Base-by-base conservation (phyloP, 306 rosid species). In the Quercus mongolica region DNA sequence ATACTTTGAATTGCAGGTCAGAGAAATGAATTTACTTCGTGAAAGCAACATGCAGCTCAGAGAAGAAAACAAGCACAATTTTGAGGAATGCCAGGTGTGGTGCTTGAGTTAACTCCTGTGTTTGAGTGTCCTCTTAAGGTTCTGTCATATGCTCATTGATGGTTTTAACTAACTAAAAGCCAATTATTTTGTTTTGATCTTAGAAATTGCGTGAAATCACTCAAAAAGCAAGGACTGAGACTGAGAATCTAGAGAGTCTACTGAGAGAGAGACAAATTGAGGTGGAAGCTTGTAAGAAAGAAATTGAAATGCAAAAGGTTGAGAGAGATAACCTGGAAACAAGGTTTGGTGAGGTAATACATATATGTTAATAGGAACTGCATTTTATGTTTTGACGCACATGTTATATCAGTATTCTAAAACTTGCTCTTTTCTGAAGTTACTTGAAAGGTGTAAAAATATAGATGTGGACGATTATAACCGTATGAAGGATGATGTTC, bases 31-130 rank as follows among this genome's bases (percentile, higher is more conserved):
- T 88, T 90, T 95, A 78, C 99, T 95, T 77, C 98, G 99, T 28
- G 99, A 95, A 84, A 95, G 99, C 86, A 95, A 95, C 76, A 81
- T 88, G 77, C 99, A 95, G 87, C 93, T 95, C 68, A 91, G 99
- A 83, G 99, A 95, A 90, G 99, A 95, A 88, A 95, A 95, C 76
- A 95, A 95, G 83, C 94, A 93, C 87, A 95, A 95, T 88, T 93
- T 93, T 79, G 97, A 89, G 87, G 99, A 95, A 84, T 95, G 98
- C 83, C 97, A 86, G 99, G 99, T 95, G 83, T 52, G 15, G 57
- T 21, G n/a, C 65, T 57, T 0, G 33, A 23, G 41, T 1, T 26
- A 55, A 46, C 35, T 65, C 56, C 23, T 61, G 6, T 80, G 17
- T 74, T 57, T 73, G 12, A 15, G 73, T 70, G 23, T 59, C 6